A percentile compares a stretch with the other conserved stretches of the same genome.
Conservation (phyloP, 1,139 yeast species). For the Kodamaea anthophila region DNA sequence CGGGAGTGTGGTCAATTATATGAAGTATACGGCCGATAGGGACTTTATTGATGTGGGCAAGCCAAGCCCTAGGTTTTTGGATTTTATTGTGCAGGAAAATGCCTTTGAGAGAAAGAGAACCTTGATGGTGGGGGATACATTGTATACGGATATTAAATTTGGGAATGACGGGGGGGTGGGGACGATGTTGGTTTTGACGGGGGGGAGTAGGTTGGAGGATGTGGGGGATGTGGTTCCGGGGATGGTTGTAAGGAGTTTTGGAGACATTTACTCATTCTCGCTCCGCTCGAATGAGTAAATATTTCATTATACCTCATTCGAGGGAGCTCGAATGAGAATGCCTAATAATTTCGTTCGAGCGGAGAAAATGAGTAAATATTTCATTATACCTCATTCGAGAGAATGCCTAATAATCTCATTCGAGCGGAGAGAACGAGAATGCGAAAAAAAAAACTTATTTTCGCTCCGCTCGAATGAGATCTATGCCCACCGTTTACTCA, state of each 20-base stretch:
- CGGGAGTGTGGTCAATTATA: slow-evolving; percentile 35
- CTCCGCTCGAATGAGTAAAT: too few species aligned
- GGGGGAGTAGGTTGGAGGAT: slow-evolving; percentile 28
- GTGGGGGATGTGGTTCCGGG: slow-evolving; percentile 23
- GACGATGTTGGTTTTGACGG: slow-evolving; percentile 31
- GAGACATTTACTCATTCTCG: too few species aligned
- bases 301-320: too few species aligned
- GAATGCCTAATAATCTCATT: too few species aligned
- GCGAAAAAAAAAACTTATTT: too few species aligned
- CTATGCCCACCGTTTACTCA: too few species aligned
- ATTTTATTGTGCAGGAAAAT: slow-evolving; percentile 23
- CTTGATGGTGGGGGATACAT: slow-evolving; percentile 40
- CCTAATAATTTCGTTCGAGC: too few species aligned
- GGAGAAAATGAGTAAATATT: too few species aligned
- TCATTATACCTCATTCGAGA: too few species aligned
- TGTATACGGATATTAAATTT: slow-evolving; percentile 39
- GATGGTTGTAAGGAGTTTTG: slow-evolving; percentile 26
- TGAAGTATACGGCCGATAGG: slow-evolving; percentile 31
- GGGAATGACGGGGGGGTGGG: slow-evolving; percentile 35
- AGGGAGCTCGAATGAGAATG: too few species aligned
- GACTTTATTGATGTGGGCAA: slow-evolving; percentile 34
- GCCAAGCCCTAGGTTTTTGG: slow-evolving; percentile 29
- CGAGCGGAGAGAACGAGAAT: too few species aligned
- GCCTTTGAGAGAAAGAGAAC: slow-evolving; percentile 24
- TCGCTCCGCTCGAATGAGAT: too few species aligned